Base-by-base conservation (phyloP, 1,139 yeast species). In the Blastobotrys aristatus region DNA sequence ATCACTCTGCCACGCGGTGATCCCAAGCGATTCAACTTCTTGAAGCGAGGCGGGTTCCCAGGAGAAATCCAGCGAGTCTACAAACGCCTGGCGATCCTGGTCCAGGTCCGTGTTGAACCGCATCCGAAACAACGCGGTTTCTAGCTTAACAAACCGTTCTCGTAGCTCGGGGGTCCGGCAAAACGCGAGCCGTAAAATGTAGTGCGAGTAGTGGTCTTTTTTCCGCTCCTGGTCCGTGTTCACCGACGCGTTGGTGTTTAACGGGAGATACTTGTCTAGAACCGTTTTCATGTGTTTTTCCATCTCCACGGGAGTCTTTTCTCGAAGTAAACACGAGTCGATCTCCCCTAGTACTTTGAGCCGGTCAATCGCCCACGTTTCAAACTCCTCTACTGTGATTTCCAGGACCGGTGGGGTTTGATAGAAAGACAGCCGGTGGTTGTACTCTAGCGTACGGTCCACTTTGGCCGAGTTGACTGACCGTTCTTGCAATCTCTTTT, bases 121-220 rank as follows among this genome's bases (percentile, higher is more conserved):
- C 43, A 89, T 70, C 58, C 76, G 79, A 69, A 94, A 90, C 43
- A 94, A 70, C 17, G 76, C 69, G 0, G 85, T 72, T 61, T 92
- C 99, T 40, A 88, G 80, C 56, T 80, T 78, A 36, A 86, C 71
- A 59, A 92, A 90, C 60, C 92, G 80, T 41, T 75, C 78, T 48
- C 97, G 74, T 45, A 90, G 74, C 52, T 92, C 97, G 48, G 86
- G 63, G n/a, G 84, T 79, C 53, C 96, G 78, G 61, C 97, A 87
- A 62, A 92, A 92, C 46, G 95, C 96, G 44, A 92, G 72, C 50
- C 97, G 73, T 54, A 92, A 70, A 39, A 90, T 90, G 61, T 72
- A 92, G 67, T 92, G 99, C 14, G 96, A 85, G 63, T 87, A 89
- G 61, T 88, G 92, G 65, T 92, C 99, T 63, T 90, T 92, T 56